Evolutionary conservation across 108 stramenopile genomes (phyloP).

Genomic region (Bacterosira constricta): DNA sequence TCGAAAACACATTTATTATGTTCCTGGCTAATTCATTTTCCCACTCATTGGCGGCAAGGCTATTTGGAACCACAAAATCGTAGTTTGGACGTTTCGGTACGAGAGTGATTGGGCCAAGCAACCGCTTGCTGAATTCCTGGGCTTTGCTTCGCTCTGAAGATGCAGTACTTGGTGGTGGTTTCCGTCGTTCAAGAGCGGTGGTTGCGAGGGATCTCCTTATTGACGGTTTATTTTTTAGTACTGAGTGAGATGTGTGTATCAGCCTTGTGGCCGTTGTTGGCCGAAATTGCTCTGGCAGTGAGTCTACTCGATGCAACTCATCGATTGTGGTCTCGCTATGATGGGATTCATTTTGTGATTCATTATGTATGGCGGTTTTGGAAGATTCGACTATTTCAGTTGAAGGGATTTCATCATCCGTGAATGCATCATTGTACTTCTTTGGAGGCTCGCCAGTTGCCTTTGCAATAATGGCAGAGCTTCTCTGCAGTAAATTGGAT

Average conservation of each 20-base stretch:
- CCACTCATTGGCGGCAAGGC: slow-evolving; percentile 23
- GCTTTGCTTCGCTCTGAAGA: slow-evolving; percentile 13
- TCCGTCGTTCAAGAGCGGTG: slow-evolving; percentile 6
- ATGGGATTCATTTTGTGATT: neutral
- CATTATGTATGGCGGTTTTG: no score
- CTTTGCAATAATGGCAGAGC: neutral
- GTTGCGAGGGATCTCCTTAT: neutral
- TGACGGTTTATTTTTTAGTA: neutral
- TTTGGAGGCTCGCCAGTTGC: neutral
- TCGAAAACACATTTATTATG: slow-evolving; percentile 22
- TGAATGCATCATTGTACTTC: no score
- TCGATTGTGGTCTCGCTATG: neutral
- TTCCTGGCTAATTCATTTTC: slow-evolving; percentile 31
- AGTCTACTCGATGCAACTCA: neutral
- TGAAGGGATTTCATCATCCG: no score
- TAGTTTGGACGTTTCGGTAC: slow-evolving; percentile 7
- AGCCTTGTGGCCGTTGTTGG: neutral
- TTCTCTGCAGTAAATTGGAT: neutral
- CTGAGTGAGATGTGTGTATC: neutral
- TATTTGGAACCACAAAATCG: neutral
- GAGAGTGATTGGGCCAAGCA: slow-evolving; percentile 23
- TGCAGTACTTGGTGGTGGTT: neutral
- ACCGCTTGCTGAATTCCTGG: neutral
- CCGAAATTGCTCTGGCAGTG: neutral
- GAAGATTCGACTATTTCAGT: no score